A percentile compares a stretch with the other conserved stretches of the same genome.
These are phyloP conservation scores for Limnanthes douglasii DNA, from an alignment of 345 rosid genomes.

Conservation along the genomic window DNA sequence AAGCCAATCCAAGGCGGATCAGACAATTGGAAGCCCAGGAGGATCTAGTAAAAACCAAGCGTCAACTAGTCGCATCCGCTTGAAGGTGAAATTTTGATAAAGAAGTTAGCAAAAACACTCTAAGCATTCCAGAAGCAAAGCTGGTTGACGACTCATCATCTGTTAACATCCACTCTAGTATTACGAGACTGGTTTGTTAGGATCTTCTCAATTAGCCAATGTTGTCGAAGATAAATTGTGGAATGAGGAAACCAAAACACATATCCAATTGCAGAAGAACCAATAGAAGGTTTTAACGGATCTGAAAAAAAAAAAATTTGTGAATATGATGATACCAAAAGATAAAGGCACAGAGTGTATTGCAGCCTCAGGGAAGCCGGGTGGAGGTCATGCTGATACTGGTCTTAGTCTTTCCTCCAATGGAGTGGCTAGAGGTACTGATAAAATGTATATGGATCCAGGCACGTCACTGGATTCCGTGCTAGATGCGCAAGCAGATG, in stretches of 20 bases:
- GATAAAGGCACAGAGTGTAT: slow-evolving; percentile 13
- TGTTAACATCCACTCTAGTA: slow-evolving; percentile 11
- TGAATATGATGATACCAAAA: slow-evolving; percentile 9
- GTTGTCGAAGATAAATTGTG: slow-evolving; percentile 45
- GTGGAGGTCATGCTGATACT: slow-evolving; percentile 14
- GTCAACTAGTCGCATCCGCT: slow-evolving; percentile 33
- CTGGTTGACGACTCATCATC: slow-evolving; percentile 21
- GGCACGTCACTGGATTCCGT: slow-evolving; percentile 86
- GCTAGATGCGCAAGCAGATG: slow-evolving; percentile 41
- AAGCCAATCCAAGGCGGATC: slow-evolving; percentile 14
- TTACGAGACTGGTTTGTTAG: slow-evolving; percentile 12
- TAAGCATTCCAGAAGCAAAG: slow-evolving; percentile 20
- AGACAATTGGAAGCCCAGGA: slow-evolving; percentile 11
- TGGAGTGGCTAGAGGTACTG: slow-evolving; percentile 21
- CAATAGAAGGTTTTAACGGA: slow-evolving; percentile 15
- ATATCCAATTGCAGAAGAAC: slow-evolving; percentile 8
- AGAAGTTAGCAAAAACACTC: slow-evolving; percentile 20
- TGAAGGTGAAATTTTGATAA: slow-evolving; percentile 79
- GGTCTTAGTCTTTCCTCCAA: slow-evolving; percentile 10
- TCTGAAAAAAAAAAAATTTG: too few relatives aligned
- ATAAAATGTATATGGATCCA: slow-evolving; percentile 34
- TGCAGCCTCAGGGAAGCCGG: slow-evolving; percentile 12
- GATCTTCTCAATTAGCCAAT: too few relatives aligned
- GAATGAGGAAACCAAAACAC: slow-evolving; percentile 18
- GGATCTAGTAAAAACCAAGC: slow-evolving; percentile 7